phyloP scores from a whole-genome alignment of 2,329 filamentous ascomycete genomes.

The Exophiala xenobiotica region DNA sequence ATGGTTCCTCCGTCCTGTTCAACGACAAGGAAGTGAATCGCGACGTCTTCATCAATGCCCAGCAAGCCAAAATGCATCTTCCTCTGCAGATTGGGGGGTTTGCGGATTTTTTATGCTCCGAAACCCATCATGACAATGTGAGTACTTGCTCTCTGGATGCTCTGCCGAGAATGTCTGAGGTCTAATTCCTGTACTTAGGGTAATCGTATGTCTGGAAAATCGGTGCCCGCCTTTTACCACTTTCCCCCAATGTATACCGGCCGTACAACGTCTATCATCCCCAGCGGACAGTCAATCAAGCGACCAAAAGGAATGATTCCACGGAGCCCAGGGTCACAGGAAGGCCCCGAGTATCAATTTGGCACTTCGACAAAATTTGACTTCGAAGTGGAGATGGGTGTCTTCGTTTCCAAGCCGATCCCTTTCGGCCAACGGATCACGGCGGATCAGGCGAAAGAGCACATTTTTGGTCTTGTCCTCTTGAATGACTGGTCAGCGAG shows the following conservation, averaged over 20 bases:
- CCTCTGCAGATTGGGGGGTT: constrained; percentile 59
- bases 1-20: not conserved
- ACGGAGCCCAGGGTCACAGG: constrained; percentile 36
- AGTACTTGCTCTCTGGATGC: no score
- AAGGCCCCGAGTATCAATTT: constrained; percentile 39
- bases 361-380: constrained; percentile 66
- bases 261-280: constrained; percentile 31
- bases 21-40: not conserved
- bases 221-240: not conserved
- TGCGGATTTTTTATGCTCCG: constrained; percentile 57
- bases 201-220: not conserved
- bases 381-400: constrained; percentile 75
- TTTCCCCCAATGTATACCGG: constrained; percentile 54
- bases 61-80: constrained; percentile 45
- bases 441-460: constrained; percentile 63
- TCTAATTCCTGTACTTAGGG: not conserved
- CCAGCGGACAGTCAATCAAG: not conserved
- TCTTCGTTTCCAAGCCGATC: constrained; percentile 66
- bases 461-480: constrained; percentile 74
- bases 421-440: constrained; percentile 61
- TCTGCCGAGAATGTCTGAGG: not conserved
- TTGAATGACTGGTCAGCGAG: constrained; percentile 70
- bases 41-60: not conserved
- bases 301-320: constrained; percentile 1
- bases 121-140: constrained; percentile 45